Conservation (phyloP, 305 asterid genomes). For the Lippia alba region DNA sequence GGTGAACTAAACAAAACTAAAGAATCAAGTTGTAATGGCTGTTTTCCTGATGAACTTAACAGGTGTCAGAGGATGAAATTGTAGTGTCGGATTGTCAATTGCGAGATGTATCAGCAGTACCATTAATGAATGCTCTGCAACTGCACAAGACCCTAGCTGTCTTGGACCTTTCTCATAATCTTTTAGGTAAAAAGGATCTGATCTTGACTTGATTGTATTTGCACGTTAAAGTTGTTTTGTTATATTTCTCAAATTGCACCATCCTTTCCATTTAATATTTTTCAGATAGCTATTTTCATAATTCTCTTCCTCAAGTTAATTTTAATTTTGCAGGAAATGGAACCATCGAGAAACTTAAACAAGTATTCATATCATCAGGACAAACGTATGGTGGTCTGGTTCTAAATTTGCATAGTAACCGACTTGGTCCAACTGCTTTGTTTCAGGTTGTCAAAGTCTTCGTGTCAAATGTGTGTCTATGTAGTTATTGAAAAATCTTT, state of each 20-base stretch:
- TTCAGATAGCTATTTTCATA: constrained; percentile 22
- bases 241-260: constrained; percentile 24
- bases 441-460: constrained; percentile 65
- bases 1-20: constrained; percentile 19
- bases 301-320: constrained; percentile 14
- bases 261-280: constrained; percentile 6
- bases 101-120: constrained; percentile 79
- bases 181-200: constrained; percentile 58
- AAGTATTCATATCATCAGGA: constrained; percentile 71
- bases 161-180: constrained; percentile 91
- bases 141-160: constrained; percentile 80
- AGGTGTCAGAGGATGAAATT: constrained; percentile 93
- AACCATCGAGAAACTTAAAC: constrained; percentile 77
- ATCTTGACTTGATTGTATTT: constrained; percentile 26
- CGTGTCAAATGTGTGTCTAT: constrained; percentile 14
- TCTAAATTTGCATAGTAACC: constrained; percentile 85
- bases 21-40: constrained; percentile 26
- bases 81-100: constrained; percentile 82
- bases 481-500: neutral
- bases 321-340: constrained; percentile 70
- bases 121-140: constrained; percentile 80
- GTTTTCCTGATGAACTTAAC: constrained; percentile 37
- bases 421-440: constrained; percentile 85
- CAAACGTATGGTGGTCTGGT: constrained; percentile 82
- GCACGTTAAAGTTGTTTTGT: constrained; percentile 19